Conservation (phyloP, 768 basidiomycete species). For the Russula sp. region DNA sequence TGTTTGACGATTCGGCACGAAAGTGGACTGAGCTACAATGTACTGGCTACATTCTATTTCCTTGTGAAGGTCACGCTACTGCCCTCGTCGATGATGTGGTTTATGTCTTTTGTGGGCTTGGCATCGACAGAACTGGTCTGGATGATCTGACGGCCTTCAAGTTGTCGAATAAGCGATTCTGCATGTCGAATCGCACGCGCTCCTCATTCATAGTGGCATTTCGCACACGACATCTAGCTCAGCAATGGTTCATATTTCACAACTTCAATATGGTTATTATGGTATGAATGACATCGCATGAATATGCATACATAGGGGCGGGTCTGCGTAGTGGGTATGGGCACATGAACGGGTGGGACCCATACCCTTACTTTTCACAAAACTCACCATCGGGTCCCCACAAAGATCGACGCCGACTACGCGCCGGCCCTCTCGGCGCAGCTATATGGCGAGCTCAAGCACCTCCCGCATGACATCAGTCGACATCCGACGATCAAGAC, state of each 20-base stretch:
- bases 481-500: too few relatives aligned
- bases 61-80: conserved; percentile 94
- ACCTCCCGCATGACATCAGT: too few relatives aligned
- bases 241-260: conserved; percentile 99
- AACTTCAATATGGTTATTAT: too few relatives aligned
- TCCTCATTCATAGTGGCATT: not conserved
- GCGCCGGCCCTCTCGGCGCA: too few relatives aligned
- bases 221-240: conserved; percentile 55
- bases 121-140: conserved; percentile 94
- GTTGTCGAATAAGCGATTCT: conserved; percentile 74
- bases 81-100: conserved; percentile 96
- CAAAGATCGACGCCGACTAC: too few relatives aligned
- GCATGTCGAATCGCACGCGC: not conserved
- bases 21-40: conserved; percentile 91
- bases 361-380: too few relatives aligned
- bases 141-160: conserved; percentile 96
- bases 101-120: conserved; percentile 95
- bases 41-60: conserved; percentile 96
- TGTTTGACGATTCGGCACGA: conserved; percentile 75
- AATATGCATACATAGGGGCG: too few relatives aligned
- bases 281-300: too few relatives aligned
- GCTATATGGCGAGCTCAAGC: too few relatives aligned
- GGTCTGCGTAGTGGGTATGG: too few relatives aligned
- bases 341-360: too few relatives aligned
- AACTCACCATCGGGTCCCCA: too few relatives aligned